These are phyloP conservation scores for Luffa acutangula DNA, from an alignment of 306 rosid species.

Conservation along the genomic window DNA sequence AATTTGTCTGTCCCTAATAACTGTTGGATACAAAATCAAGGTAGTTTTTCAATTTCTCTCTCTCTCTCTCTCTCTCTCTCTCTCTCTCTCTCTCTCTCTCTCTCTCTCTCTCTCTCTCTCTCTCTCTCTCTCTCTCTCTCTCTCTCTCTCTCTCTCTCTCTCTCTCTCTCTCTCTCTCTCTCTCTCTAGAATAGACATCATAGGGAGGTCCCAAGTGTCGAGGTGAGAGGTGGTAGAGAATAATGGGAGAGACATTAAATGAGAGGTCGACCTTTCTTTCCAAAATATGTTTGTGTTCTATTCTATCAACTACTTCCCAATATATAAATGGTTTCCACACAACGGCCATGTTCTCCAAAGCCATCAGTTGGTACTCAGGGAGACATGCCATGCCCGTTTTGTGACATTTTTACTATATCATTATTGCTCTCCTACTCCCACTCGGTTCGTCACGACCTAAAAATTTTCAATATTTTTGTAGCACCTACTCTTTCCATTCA, in stretches of 20 bases:
- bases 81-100: no score
- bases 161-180: no score
- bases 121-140: no score
- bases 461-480: no score
- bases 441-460: no score
- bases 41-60: no score
- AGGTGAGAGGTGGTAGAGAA: slow-evolving; percentile 41
- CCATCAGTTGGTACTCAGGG: slow-evolving; percentile 10
- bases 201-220: neutral
- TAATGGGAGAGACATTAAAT: slow-evolving; percentile 1
- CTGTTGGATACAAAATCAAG: no score
- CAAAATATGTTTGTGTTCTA: neutral
- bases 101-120: no score
- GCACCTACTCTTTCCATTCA: no score
- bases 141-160: no score
- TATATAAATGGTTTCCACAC: neutral
- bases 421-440: neutral
- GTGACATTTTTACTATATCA: neutral
- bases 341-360: neutral
- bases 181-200: neutral
- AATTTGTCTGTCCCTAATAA: no score
- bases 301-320: neutral
- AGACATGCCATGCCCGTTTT: slow-evolving; percentile 1
- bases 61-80: no score
- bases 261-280: neutral